These are phyloP conservation scores for Carex myosuroides DNA, from an alignment of 176 grass and related monocot genomes.

Conservation along the genomic window DNA sequence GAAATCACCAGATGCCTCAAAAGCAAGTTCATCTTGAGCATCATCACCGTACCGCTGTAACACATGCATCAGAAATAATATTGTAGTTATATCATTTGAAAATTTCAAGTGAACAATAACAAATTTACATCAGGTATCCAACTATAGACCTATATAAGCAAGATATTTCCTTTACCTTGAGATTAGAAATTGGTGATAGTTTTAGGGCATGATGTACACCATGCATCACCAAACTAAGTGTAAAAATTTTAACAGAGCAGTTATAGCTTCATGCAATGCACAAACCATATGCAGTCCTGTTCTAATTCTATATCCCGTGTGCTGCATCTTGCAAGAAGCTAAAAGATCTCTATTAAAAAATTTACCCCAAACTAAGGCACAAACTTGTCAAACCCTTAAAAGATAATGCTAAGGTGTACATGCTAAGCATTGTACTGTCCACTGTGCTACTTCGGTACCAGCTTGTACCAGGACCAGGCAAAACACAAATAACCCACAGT, in stretches of 20 bases:
- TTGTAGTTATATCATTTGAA: neutral
- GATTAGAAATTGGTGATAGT: neutral
- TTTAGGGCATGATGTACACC: neutral
- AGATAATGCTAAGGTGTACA: neutral
- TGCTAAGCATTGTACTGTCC: neutral
- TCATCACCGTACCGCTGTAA: slow-evolving; percentile 37
- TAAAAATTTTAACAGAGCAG: too few species aligned
- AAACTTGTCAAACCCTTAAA: neutral
- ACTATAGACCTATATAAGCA: neutral
- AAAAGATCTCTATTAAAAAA: too few species aligned
- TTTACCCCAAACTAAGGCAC: too few species aligned
- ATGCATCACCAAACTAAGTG: too few species aligned
- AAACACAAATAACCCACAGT: neutral
- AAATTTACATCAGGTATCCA: too few species aligned
- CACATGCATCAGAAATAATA: neutral
- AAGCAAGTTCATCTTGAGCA: slow-evolving; percentile 31
- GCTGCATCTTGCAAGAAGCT: too few species aligned
- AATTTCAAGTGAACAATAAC: neutral
- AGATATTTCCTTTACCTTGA: neutral
- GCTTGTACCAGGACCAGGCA: neutral
- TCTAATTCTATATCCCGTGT: too few species aligned
- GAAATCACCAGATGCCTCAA: slow-evolving; percentile 46
- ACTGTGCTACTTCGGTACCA: neutral
- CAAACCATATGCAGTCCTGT: too few species aligned
- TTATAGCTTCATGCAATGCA: too few species aligned